These are phyloP conservation scores for Anastatica hierochuntica DNA, from an alignment of 345 rosid species.

Conservation along the genomic window DNA sequence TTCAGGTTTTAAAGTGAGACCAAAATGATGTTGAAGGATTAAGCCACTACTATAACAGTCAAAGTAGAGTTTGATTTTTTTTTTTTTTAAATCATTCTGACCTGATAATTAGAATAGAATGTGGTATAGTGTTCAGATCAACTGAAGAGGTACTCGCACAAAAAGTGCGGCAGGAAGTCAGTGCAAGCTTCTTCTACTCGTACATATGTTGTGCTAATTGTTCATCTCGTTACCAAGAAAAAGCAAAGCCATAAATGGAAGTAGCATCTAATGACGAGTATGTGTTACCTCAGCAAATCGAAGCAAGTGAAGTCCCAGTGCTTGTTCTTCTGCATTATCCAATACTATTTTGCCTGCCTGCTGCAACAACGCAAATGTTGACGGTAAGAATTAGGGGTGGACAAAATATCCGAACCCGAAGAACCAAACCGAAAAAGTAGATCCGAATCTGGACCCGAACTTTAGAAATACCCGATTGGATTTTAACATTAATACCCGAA, in stretches of 20 bases:
- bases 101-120: slow-evolving; percentile 56
- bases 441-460: too few species aligned
- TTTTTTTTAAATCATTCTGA: neutral
- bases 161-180: slow-evolving; percentile 54
- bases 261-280: neutral
- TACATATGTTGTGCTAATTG: slow-evolving; percentile 45
- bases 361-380: slow-evolving; percentile 29
- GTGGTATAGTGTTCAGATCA: slow-evolving; percentile 62
- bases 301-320: slow-evolving; percentile 73
- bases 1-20: slow-evolving; percentile 7
- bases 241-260: neutral
- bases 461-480: too few species aligned
- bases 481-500: too few species aligned
- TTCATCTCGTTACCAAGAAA: neutral
- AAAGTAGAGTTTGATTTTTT: too few species aligned
- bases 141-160: slow-evolving; percentile 77
- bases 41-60: too few species aligned
- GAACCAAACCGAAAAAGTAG: too few species aligned
- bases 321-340: slow-evolving; percentile 64
- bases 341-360: slow-evolving; percentile 50
- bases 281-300: slow-evolving; percentile 66
- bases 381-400: too few species aligned
- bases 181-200: slow-evolving; percentile 83
- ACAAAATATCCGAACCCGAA: too few species aligned
- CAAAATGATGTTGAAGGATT: too few species aligned